phyloP scores from a whole-genome alignment of 331 rosid genomes.

The Phaseolus coccineus region DNA sequence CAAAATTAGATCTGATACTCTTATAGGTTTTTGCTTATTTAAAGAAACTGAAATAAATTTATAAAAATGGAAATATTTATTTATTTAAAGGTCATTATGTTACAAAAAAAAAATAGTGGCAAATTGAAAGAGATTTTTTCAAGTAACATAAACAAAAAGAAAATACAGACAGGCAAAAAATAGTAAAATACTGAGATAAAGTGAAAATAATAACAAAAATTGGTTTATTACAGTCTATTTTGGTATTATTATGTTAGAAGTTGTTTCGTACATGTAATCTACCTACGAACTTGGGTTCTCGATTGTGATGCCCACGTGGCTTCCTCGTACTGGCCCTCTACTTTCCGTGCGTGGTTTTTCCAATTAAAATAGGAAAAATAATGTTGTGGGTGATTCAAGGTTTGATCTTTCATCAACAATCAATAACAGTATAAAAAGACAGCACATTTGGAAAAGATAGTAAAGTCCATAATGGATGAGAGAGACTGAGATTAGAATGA shows the following conservation, averaged over 20 bases:
- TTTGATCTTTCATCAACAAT: conserved; percentile 17
- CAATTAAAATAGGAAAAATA: neutral
- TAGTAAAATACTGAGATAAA: neutral
- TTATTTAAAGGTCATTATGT: no score
- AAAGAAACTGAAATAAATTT: no score
- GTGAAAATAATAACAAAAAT: neutral
- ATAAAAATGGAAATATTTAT: no score
- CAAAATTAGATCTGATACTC: no score
- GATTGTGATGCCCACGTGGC: conserved; percentile 46
- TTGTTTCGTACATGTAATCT: neutral
- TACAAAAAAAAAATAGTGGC: no score
- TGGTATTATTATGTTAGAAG: no score
- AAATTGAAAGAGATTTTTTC: no score
- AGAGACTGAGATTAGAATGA: conserved; percentile 51
- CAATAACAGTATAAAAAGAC: neutral
- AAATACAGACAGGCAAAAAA: no score
- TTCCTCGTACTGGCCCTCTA: conserved; percentile 49
- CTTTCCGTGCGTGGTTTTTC: neutral
- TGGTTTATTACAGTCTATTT: no score
- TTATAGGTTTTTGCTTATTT: no score
- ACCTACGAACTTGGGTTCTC: conserved; percentile 29
- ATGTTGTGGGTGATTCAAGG: conserved; percentile 23
- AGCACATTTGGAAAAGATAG: conserved; percentile 33
- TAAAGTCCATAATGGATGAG: conserved; percentile 49
- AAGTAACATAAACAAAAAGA: no score